phyloP scores from a whole-genome alignment of 768 basidiomycete species.

The Suillus clintonianus region DNA sequence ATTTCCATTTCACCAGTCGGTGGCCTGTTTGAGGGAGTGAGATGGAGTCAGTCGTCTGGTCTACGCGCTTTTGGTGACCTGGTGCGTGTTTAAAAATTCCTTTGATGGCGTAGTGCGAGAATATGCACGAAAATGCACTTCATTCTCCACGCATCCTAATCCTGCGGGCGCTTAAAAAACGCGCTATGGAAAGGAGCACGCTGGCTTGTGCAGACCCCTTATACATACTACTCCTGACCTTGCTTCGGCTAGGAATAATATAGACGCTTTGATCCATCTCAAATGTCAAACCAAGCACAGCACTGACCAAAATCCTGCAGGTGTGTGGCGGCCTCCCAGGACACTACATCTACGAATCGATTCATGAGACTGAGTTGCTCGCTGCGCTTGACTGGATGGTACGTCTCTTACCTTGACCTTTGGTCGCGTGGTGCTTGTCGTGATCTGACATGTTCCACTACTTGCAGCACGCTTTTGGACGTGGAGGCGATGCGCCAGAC shows the following conservation, averaged over 20 bases:
- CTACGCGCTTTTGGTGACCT: background rate
- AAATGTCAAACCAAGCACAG: slow-evolving; percentile 7
- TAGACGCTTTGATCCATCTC: background rate
- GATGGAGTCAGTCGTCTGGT: background rate
- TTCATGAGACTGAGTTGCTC: slow-evolving; percentile 88
- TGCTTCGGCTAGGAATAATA: no score
- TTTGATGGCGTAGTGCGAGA: background rate
- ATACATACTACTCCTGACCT: background rate
- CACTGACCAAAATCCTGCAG: slow-evolving; percentile 31
- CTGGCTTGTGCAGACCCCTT: background rate
- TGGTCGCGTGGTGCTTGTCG: background rate
- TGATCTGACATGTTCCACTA: background rate
- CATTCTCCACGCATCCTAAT: background rate
- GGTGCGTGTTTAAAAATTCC: no score
- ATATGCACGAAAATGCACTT: background rate
- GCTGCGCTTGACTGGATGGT: slow-evolving; percentile 95
- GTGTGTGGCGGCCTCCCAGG: slow-evolving; percentile 93
- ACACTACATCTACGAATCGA: slow-evolving; percentile 93
- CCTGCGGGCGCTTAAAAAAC: background rate
- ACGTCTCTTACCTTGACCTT: slow-evolving; percentile 18
- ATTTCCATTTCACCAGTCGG: background rate
- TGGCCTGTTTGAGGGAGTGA: background rate
- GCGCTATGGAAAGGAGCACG: no score
- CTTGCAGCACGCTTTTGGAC: slow-evolving; percentile 78
- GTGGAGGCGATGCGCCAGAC: slow-evolving; percentile 78